Evolutionary conservation across 495 filamentous ascomycete genomes (phyloP).

Genomic region (Aspergillus steynii): DNA sequence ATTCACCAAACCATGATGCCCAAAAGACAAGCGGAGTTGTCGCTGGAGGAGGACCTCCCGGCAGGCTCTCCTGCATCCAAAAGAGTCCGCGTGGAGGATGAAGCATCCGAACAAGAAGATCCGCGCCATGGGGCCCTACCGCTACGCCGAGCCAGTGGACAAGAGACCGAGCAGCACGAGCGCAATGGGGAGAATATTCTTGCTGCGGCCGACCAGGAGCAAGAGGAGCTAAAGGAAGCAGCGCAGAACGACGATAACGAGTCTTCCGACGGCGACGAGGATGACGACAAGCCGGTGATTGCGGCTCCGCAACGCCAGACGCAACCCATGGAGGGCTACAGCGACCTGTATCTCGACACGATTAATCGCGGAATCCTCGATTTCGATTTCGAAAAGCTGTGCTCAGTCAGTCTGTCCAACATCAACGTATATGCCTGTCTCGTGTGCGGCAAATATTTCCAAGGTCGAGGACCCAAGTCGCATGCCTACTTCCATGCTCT

Average conservation of each 20-base stretch:
- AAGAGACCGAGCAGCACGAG: conserved; percentile 34
- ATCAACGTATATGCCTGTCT: conserved; percentile 99
- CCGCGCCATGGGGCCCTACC: conserved; percentile 41
- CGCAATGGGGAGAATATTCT: conserved; percentile 40
- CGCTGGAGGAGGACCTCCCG: conserved; percentile 64
- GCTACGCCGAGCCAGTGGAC: conserved; percentile 37
- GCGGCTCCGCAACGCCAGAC: conserved; percentile 59
- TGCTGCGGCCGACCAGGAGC: conserved; percentile 40
- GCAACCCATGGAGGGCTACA: conserved; percentile 84
- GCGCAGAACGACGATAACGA: conserved; percentile 27
- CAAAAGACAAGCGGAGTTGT: conserved; percentile 76
- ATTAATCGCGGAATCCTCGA: conserved; percentile 86
- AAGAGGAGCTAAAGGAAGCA: conserved; percentile 42
- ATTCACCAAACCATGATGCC: conserved; percentile 52
- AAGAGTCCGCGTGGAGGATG: conserved; percentile 66
- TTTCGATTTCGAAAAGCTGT: conserved; percentile 98
- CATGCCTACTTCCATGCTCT: conserved; percentile 98
- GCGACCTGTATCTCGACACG: conserved; percentile 96
- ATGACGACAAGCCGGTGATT: conserved; percentile 44
- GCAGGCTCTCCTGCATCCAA: conserved; percentile 74
- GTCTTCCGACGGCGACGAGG: conserved; percentile 35
- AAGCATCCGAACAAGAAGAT: conserved; percentile 28
- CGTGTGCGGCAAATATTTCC: conserved; percentile 96
- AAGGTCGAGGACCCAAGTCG: conserved; percentile 89
- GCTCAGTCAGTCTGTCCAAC: conserved; percentile 91